Percentiles rank a stretch among this genome's conserved stretches.
These are phyloP conservation scores for Solanum pinnatisectum DNA, from an alignment of 257 asterid genomes.

Conservation along the genomic window DNA sequence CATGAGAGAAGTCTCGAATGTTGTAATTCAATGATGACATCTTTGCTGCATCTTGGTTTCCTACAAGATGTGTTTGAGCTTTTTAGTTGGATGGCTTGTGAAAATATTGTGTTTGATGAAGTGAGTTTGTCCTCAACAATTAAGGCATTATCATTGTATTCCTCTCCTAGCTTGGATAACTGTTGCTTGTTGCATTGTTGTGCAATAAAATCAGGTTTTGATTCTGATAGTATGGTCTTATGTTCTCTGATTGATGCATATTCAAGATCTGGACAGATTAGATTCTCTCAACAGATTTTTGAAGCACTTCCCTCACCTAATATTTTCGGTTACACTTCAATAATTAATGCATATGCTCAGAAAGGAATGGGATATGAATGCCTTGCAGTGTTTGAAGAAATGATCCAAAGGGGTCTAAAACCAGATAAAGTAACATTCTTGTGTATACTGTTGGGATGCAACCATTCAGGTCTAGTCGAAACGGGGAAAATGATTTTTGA, in stretches of 20 bases:
- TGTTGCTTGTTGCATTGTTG: conserved; percentile 43
- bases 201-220: conserved; percentile 41
- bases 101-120: conserved; percentile 39
- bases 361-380: conserved; percentile 45
- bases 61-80: conserved; percentile 39
- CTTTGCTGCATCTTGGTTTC: conserved; percentile 32
- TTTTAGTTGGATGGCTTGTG: conserved; percentile 46
- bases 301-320: conserved; percentile 24
- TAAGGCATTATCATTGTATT: conserved; percentile 36
- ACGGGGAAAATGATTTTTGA: conserved; percentile 37
- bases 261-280: conserved; percentile 35
- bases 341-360: conserved; percentile 44
- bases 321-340: conserved; percentile 36
- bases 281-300: conserved; percentile 18
- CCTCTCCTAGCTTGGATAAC: conserved; percentile 20
- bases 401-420: conserved; percentile 34
- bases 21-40: conserved; percentile 50
- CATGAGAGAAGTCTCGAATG: conserved; percentile 31
- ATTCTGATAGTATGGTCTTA: conserved; percentile 24
- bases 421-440: conserved; percentile 55
- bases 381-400: conserved; percentile 23
- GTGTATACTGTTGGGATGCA: conserved; percentile 51
- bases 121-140: conserved; percentile 43
- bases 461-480: conserved; percentile 48
- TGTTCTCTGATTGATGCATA: conserved; percentile 61